phyloP scores from a whole-genome alignment of 2,329 filamentous ascomycete species.

The Exophiala sp. region DNA sequence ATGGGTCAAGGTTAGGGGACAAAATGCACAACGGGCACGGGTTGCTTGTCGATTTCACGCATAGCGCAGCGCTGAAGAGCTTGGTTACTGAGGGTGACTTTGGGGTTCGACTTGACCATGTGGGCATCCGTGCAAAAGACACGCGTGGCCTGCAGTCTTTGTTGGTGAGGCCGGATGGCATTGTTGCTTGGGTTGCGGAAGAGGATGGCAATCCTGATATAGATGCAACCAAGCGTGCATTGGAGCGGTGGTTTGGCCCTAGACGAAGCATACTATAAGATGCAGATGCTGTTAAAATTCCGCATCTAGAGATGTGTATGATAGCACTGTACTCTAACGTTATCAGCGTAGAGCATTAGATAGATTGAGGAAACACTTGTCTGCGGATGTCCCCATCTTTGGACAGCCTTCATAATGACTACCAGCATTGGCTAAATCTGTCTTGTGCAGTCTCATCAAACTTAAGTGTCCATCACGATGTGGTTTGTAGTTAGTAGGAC shows the following conservation, averaged over 20 bases:
- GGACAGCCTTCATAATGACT: too few relatives aligned
- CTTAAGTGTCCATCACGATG: too few relatives aligned
- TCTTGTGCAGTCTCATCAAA: too few relatives aligned
- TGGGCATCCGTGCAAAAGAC: neutral
- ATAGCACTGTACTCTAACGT: too few relatives aligned
- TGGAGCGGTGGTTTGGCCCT: slow-evolving; percentile 12
- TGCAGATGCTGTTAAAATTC: too few relatives aligned
- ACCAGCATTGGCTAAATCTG: too few relatives aligned
- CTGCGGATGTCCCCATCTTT: too few relatives aligned
- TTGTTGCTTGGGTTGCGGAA: slow-evolving; percentile 17
- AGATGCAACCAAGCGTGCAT: slow-evolving; percentile 3
- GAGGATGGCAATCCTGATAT: slow-evolving; percentile 6
- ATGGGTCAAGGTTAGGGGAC: slow-evolving; percentile 31
- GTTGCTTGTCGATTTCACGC: slow-evolving; percentile 19
- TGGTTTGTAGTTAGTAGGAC: too few relatives aligned
- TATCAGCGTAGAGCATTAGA: too few relatives aligned
- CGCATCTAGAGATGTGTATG: too few relatives aligned
- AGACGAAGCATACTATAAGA: too few relatives aligned
- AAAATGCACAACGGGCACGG: slow-evolving; percentile 32
- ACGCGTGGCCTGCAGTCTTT: slow-evolving; percentile 18
- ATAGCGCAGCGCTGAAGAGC: neutral
- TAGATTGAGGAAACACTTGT: too few relatives aligned
- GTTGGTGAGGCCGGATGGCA: slow-evolving; percentile 14
- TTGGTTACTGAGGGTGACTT: neutral
- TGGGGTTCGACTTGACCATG: neutral